Conservation (phyloP, 2,329 filamentous ascomycete species). For the Thelonectria rubi region DNA sequence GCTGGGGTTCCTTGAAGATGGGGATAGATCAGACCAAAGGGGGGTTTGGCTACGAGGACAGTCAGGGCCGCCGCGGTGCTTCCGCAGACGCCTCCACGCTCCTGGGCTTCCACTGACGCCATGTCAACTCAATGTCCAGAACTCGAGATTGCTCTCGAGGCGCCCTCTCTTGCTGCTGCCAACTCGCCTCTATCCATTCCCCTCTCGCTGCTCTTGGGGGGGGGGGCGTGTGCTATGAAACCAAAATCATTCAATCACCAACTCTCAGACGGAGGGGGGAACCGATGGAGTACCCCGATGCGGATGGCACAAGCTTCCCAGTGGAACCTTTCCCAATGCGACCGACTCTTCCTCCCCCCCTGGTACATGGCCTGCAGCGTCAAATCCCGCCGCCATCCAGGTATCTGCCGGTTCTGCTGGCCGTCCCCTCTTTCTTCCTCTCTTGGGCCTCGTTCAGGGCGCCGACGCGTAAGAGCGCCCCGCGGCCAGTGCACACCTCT, state of each 20-base stretch:
- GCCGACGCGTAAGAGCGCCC: not conserved
- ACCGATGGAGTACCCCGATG: slow-evolving; percentile 21
- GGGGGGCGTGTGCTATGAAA: not conserved
- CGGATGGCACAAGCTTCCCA: slow-evolving; percentile 21
- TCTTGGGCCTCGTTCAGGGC: slow-evolving; percentile 19
- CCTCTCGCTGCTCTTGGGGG: not conserved
- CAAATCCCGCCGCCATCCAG: not conserved
- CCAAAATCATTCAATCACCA: not conserved
- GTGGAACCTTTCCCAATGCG: slow-evolving; percentile 17
- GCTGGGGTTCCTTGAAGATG: not conserved
- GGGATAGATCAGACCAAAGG: not conserved
- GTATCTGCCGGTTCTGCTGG: not conserved
- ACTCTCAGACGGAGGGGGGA: not conserved
- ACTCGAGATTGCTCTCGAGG: no score
- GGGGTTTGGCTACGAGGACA: not conserved
- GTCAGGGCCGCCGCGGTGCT: not conserved
- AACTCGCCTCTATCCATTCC: not conserved
- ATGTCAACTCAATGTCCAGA: not conserved
- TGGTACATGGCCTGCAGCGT: not conserved
- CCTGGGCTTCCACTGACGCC: not conserved
- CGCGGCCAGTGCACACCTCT: slow-evolving; percentile 12
- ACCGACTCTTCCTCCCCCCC: not conserved
- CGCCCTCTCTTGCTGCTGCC: no score
- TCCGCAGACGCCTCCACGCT: not conserved
- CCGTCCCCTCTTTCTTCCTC: slow-evolving; percentile 7